A percentile compares a stretch with the other conserved stretches of the same genome.
These are phyloP conservation scores for Globisporangium lucens DNA, from an alignment of 352 stramenopile species.

Conservation along the genomic window DNA sequence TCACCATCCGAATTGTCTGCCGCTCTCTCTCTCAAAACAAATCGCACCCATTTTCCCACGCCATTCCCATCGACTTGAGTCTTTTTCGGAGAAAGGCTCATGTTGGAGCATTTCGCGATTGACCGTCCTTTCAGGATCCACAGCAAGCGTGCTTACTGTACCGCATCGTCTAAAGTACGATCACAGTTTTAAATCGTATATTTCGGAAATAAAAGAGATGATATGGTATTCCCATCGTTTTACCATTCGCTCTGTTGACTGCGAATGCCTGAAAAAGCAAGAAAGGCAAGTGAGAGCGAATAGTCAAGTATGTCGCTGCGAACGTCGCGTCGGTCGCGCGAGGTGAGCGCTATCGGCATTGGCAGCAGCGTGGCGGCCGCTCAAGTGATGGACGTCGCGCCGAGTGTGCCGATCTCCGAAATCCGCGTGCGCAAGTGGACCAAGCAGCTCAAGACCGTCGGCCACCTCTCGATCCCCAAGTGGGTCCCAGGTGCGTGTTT, in stretches of 20 bases:
- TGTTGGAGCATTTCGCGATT: no score
- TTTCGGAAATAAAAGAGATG: not conserved
- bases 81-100: no score
- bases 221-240: not conserved
- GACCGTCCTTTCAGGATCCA: no score
- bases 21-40: not conserved
- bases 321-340: slow-evolving; percentile 26
- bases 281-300: not conserved
- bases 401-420: slow-evolving; percentile 51
- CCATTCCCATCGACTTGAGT: not conserved
- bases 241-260: not conserved
- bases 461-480: slow-evolving; percentile 67
- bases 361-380: not conserved
- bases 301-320: slow-evolving; percentile 47
- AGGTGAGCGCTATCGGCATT: slow-evolving; percentile 13
- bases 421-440: slow-evolving; percentile 76
- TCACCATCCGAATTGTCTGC: not conserved
- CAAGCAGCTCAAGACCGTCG: slow-evolving; percentile 65
- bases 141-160: no score
- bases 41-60: not conserved
- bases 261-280: not conserved
- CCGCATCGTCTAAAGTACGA: no score
- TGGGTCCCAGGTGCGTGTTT: slow-evolving; percentile 57
- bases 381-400: slow-evolving; percentile 23
- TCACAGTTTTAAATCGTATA: no score